phyloP scores from a whole-genome alignment of 129 eudicot genomes.

The Saposhnikovia divaricata region DNA sequence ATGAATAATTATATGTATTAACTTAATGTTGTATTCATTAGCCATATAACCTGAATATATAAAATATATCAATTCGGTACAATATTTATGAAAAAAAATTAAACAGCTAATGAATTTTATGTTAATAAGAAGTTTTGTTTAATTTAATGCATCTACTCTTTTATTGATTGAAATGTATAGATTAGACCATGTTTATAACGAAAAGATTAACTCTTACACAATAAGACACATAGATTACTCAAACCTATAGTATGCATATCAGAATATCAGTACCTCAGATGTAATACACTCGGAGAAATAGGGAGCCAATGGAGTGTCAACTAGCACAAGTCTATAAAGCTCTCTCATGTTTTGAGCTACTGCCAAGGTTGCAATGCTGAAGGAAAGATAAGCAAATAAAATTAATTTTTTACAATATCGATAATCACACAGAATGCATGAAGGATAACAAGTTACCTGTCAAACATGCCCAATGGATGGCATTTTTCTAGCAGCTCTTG shows the following conservation, averaged over 20 bases:
- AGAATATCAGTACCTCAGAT: constrained; percentile 70
- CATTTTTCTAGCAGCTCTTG: constrained; percentile 95
- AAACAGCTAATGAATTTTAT: not conserved
- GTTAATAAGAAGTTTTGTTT: no score
- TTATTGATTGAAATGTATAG: not conserved
- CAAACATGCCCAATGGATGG: constrained; percentile 98
- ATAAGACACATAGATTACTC: not conserved
- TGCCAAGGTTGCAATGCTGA: constrained; percentile 89
- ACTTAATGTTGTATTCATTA: no score
- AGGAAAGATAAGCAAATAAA: constrained; percentile 5
- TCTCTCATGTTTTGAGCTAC: constrained; percentile 99
- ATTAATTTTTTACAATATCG: not conserved
- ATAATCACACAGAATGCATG: not conserved
- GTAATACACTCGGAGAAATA: constrained; percentile 98
- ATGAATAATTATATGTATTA: no score
- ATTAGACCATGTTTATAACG: not conserved
- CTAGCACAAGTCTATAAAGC: constrained; percentile 92
- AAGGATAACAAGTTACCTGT: constrained; percentile 41
- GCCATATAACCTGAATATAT: no score
- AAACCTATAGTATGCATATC: not conserved
- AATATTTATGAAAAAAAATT: no score
- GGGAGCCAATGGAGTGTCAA: constrained; percentile 97
- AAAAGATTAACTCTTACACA: not conserved
- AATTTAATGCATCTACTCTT: not conserved
- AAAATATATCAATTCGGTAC: not conserved